These are phyloP conservation scores for Osmanthus fragrans DNA, from an alignment of 257 asterid species.

Conservation along the genomic window DNA sequence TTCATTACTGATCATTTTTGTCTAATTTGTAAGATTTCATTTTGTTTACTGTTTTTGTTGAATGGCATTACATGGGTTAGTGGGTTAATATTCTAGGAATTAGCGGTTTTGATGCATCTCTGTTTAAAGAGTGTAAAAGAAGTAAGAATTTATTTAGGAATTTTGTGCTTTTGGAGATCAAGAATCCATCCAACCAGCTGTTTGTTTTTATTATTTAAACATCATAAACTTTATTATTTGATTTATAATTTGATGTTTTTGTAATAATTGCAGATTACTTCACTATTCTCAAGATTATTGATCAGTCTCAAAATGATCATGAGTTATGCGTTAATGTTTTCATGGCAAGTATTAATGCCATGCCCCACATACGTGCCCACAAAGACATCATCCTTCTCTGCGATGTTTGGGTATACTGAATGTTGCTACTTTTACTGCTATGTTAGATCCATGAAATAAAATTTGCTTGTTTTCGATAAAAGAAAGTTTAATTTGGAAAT, in stretches of 20 bases:
- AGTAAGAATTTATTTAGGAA: too few relatives aligned
- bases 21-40: too few relatives aligned
- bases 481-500: not conserved
- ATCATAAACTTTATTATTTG: too few relatives aligned
- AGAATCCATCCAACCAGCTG: too few relatives aligned
- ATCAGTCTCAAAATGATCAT: not conserved
- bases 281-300: slow-evolving; percentile 4
- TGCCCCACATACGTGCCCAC: not conserved
- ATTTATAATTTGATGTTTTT: not conserved
- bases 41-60: too few relatives aligned
- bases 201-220: too few relatives aligned
- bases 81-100: too few relatives aligned
- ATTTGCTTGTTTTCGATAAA: not conserved
- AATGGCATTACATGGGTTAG: too few relatives aligned
- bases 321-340: not conserved
- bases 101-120: too few relatives aligned
- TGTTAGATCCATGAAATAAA: not conserved
- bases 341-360: not conserved
- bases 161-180: too few relatives aligned
- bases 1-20: too few relatives aligned
- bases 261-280: not conserved
- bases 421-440: not conserved
- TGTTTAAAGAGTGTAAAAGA: too few relatives aligned
- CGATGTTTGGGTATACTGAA: not conserved
- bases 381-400: slow-evolving; percentile 1